A percentile compares a stretch with the other conserved stretches of the same genome.
phyloP scores from a whole-genome alignment of 108 stramenopile genomes.

The Skeletonema costatum region DNA sequence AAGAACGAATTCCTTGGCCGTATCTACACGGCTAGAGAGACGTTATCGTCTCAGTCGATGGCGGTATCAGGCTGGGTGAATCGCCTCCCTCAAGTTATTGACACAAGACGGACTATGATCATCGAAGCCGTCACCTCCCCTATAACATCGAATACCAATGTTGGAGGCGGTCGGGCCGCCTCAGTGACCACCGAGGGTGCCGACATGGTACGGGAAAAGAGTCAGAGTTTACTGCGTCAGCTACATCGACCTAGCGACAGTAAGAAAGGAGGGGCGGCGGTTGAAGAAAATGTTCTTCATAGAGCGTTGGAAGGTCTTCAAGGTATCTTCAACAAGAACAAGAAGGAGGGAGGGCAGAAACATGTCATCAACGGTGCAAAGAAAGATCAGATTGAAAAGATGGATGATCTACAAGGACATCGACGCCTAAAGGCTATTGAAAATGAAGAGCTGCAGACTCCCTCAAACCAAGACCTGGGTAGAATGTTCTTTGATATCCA shows the following conservation, averaged over 20 bases:
- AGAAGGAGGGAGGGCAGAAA: not conserved
- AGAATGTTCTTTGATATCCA: not conserved
- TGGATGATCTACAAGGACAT: not conserved
- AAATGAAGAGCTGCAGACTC: not conserved
- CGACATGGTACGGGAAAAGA: not conserved
- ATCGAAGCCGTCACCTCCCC: not conserved
- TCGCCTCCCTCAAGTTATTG: not conserved
- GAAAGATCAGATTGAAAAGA: not conserved
- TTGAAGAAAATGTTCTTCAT: not conserved
- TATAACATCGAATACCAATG: not conserved
- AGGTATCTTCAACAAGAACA: not conserved
- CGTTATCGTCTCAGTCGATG: not conserved
- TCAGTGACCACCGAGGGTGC: not conserved
- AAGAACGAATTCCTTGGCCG: not conserved
- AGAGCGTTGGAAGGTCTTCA: not conserved
- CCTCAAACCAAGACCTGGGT: not conserved
- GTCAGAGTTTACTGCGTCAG: not conserved
- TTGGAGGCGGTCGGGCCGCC: not conserved
- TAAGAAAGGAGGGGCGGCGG: not conserved
- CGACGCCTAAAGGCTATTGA: not conserved
- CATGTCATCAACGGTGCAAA: not conserved
- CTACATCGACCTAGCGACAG: not conserved
- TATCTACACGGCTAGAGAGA: not conserved
- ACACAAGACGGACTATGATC: not conserved
- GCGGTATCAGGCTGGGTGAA: not conserved